Conservation (phyloP, 306 rosid species). For the Geum urbanum region DNA sequence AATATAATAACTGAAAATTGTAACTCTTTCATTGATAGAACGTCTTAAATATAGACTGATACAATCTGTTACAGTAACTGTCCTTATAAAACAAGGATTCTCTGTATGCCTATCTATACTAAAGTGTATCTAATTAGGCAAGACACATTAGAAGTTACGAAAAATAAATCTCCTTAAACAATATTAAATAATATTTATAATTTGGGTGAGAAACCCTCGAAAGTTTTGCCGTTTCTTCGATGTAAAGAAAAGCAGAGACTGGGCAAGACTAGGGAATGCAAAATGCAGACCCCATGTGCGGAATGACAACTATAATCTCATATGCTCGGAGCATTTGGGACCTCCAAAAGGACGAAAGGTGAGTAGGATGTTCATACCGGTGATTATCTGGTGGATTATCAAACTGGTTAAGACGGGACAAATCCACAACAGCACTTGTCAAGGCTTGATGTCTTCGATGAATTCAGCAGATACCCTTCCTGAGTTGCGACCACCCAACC, state of each 20-base stretch:
- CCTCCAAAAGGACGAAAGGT: constrained; percentile 2
- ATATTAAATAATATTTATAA: constrained; percentile 1
- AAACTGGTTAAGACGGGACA: constrained; percentile 8
- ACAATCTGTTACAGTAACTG: too few species aligned
- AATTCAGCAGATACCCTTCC: constrained; percentile 52
- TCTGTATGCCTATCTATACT: too few species aligned
- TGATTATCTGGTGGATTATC: constrained; percentile 16
- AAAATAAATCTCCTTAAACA: too few species aligned
- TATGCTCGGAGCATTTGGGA: neutral
- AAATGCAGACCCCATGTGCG: constrained; percentile 3
- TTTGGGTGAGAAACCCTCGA: constrained; percentile 19
- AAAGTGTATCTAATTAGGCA: too few species aligned
- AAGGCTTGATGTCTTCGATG: constrained; percentile 38
- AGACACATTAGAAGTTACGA: too few species aligned
- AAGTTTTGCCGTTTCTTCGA: constrained; percentile 23
- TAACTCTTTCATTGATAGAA: too few species aligned
- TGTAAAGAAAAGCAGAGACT: constrained; percentile 14
- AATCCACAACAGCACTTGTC: constrained; percentile 18
- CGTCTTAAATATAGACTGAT: too few species aligned
- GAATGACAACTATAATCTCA: constrained; percentile 6
- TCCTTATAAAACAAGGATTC: too few species aligned
- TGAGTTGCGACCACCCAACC: constrained; percentile 47
- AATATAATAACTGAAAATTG: too few species aligned
- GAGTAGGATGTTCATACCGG: neutral
- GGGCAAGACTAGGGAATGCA: neutral